Percentiles rank a stretch among this genome's conserved stretches.
phyloP scores from a whole-genome alignment of 108 stramenopile genomes.

The Cyclotella baltica region DNA sequence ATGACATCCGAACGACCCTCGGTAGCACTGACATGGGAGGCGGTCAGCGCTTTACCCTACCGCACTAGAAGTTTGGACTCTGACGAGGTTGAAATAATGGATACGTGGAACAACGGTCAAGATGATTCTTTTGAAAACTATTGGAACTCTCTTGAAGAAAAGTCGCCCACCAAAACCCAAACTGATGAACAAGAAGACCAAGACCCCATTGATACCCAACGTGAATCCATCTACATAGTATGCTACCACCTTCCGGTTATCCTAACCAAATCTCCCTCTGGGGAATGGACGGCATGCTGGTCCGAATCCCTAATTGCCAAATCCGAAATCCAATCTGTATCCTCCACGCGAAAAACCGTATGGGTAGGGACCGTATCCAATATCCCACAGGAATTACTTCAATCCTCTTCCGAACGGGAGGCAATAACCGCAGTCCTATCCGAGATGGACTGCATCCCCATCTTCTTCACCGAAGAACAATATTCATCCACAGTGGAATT shows the following conservation, averaged over 20 bases:
- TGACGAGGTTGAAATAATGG: conserved; percentile 50
- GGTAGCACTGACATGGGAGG: conserved; percentile 40
- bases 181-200: conserved; percentile 45
- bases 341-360: conserved; percentile 70
- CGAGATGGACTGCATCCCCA: conserved; percentile 93
- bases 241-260: conserved; percentile 97
- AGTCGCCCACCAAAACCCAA: conserved; percentile 12
- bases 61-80: conserved; percentile 68
- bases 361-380: conserved; percentile 96
- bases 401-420: conserved; percentile 77
- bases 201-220: conserved; percentile 37
- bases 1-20: neutral
- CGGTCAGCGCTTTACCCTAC: conserved; percentile 49
- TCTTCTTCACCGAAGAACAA: conserved; percentile 81
- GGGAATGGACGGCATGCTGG: conserved; percentile 90
- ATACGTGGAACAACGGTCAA: conserved; percentile 74
- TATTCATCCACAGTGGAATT: conserved; percentile 49
- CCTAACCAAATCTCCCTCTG: conserved; percentile 62
- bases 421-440: conserved; percentile 74
- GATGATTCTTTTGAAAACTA: conserved; percentile 77
- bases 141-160: conserved; percentile 24
- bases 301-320: conserved; percentile 94
- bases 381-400: conserved; percentile 47
- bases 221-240: conserved; percentile 83
- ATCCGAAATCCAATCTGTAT: conserved; percentile 81